Evolutionary conservation across 1,139 yeast species (phyloP), one percentile per base, ranked within the genome.

Genomic region (Candida smagusa): DNA sequence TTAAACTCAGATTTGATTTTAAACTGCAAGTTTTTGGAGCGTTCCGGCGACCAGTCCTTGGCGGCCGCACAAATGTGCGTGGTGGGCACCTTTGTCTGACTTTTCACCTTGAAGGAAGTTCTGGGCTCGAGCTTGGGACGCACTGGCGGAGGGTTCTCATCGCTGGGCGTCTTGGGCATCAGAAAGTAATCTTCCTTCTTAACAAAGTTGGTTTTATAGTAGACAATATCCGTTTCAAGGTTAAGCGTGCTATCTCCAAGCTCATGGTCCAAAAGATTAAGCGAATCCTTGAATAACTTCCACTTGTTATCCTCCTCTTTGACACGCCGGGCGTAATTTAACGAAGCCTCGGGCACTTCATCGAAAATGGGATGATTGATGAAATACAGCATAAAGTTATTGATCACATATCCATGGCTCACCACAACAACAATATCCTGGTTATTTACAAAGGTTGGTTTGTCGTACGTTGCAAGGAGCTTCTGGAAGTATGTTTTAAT

Each of bases 301-400:
- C 76, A 71, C 9, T 49, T 50, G 32, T 51, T 59, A 12, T 50
- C 41, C 7, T 45, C 48, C 12, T 42, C 41, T 1, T 45, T 33
- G 3, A 54, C 45, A 25, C 61, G 49, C 27, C 46, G 42, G 22
- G 76, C 75, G 39, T 42, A 63, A 48, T 68, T 69, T 31, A 69
- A 44, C 24, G 52, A 52, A 9, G 72, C 68, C 44, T 66, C 74
- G 2, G 76, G 74, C 12, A 71, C 65, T 42, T 71, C 76, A 44
- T 70, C 69, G 48, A 71, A 71, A 4, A 71, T 62, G 6, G 76
- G 75, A 48, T 69, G 75, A 43, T 63, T 68, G 24, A 68, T 59
- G 50, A 71, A 71, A 44, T 63, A 70, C 26, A 65, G 57, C 40
- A 71, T 48, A 43, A 71, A 58, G 45, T 67, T 68, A 43, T 65